Base-by-base conservation (phyloP, 1,284 basidiomycete species). In the Cutaneotrichosporon dermatis region DNA sequence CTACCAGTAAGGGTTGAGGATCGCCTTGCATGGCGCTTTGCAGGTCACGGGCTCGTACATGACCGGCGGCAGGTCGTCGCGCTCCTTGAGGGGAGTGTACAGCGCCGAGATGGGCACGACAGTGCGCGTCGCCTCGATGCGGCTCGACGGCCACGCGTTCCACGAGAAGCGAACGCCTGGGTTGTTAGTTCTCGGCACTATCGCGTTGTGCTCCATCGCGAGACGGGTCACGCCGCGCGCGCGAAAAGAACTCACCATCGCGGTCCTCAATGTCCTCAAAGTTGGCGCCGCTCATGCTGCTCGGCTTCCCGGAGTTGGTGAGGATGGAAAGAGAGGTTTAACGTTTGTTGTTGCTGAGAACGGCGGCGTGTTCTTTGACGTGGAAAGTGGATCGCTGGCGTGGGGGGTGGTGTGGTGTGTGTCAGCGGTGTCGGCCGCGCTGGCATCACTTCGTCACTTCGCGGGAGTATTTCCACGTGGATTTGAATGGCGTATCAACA, bases 11-110 rank as follows among this genome's bases (percentile, higher is more conserved):
- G 94, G 94, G 75, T 99, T 99, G 67, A 99, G 84, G 67, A 99
- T 92, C 49, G 95, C 94, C 63, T 95, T 88, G 82, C 95, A 99
- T 8, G 92, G 90, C 39, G 92, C 88, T 80, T 98, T 99, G 83
- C 96, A 99, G 11, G 93, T 94, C 51, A 99, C 95, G 11, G 95
- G 96, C 77, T 98, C 95, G 76, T 99, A 99, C 56, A 97, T 80
- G 40, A 99, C 94, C 1, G 94, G 93, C 2, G 95, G 94, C 0
- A 99, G 83, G 75, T 98, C 95, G 67, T 94, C 92, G 59, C 95
- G 84, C 69, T 90, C 85, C 81, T 98, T 99, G 69, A 99, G 82
- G 13, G 96, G 95, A 0, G 92, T 94, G 81, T 99, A 99, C n/a
- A 99, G 84, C 12, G 95, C 92, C 36, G 93, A 88, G 73, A 99